These are phyloP conservation scores for Hura crepitans DNA, from an alignment of 441 rosid species.

Conservation along the genomic window DNA sequence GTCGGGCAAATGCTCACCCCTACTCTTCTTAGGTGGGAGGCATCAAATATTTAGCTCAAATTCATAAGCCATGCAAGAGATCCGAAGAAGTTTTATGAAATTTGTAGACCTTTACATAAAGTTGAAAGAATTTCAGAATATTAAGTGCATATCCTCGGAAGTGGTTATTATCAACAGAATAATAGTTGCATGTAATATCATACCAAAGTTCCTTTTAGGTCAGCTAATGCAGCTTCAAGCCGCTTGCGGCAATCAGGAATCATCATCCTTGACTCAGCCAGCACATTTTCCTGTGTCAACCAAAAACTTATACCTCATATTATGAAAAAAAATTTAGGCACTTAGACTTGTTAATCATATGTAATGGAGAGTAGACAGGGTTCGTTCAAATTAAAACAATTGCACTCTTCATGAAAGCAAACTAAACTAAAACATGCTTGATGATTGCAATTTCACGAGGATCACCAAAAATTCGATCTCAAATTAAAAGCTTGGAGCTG, in stretches of 20 bases:
- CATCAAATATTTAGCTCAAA: not conserved
- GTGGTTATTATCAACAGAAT: not conserved
- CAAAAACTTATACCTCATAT: not conserved
- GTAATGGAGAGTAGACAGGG: no score
- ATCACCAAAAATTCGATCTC: no score
- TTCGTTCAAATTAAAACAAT: not conserved
- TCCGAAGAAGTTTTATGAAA: not conserved
- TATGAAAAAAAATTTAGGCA: not conserved
- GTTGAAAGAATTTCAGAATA: not conserved
- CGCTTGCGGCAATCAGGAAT: conserved; percentile 87
- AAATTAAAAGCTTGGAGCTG: no score
- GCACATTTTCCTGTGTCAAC: conserved; percentile 74
- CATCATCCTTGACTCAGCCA: conserved; percentile 98
- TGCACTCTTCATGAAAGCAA: not conserved
- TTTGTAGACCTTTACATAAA: not conserved
- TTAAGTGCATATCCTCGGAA: not conserved
- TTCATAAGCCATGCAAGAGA: not conserved
- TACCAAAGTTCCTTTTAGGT: conserved; percentile 77
- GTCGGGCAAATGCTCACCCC: not conserved
- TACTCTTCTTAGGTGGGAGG: not conserved
- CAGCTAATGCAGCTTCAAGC: conserved; percentile 70
- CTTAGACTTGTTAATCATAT: not conserved
- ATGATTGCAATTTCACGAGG: no score
- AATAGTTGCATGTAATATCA: conserved; percentile 1
- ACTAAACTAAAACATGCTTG: not conserved